Base-by-base conservation (phyloP, 2,329 filamentous ascomycete species). In the Fonsecaea pugnacius region DNA sequence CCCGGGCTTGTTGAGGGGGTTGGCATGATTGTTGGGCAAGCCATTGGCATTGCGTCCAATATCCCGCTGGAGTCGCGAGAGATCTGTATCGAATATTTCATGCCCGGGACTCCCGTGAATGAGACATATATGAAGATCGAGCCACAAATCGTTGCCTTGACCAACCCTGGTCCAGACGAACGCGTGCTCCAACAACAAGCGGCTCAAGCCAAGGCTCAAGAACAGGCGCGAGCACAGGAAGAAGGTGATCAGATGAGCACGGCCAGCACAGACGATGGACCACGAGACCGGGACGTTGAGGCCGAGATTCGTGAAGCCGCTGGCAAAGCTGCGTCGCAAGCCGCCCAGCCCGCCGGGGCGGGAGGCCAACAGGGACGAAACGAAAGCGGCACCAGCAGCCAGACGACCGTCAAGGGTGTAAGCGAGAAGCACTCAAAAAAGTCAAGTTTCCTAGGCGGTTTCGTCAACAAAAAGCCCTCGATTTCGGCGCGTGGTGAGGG, bases 11-110 rank as follows among this genome's bases (percentile, higher is more conserved):
- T 94, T 69, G 92, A 91, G 58, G 92, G 91, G 67, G 90, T 93
- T 1, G 88, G 89, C 60, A 96, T 95, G 88, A 98, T 99, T 75
- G 85, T 97, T 60, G 93, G 97, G 77, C 84, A 98, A 57, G 92
- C 93, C 0, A 85, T 98, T 33, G 89, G 89, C 66, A 92, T 99
- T 68, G 87, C 91, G 0, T 86, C 89, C 64, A 96, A 97, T 75
- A 79, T 98, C 52, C 94, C 95, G 0, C 79, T 96, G 43, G 95
- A 99, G 78, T 95, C 91, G 70, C 87, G 95, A 68, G 95, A 98
- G 73, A 91, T 99, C 16, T 88, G 87, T 50, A 89, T 99, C 66
- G 87, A 89, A 67, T 97, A 96, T 74, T 92, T 93, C 58, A 79
- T 89, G 63, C 94, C 95, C 0, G 91, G 91, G 50, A 85, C 90